These are phyloP conservation scores for Leptographium flavum DNA, from an alignment of 2,329 filamentous ascomycete genomes.

Conservation along the genomic window DNA sequence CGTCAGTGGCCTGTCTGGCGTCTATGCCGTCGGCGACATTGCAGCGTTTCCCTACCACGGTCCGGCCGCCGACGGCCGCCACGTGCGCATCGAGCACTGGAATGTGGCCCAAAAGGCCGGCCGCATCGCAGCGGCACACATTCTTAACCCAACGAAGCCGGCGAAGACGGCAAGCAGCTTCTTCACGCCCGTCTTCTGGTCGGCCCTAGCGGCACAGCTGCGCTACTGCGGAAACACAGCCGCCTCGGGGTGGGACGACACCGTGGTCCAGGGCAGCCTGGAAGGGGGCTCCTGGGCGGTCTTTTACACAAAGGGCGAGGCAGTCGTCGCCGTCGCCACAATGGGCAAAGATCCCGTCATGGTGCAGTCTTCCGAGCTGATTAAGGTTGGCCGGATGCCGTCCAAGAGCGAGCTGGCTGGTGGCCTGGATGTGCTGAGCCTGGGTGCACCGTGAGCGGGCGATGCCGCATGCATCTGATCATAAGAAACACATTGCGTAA, in stretches of 20 bases:
- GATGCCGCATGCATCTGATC: too few species aligned
- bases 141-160: slow-evolving; percentile 35
- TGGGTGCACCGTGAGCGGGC: slow-evolving; percentile 19
- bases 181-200: slow-evolving; percentile 96
- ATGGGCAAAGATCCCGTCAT: slow-evolving; percentile 87
- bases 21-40: slow-evolving; percentile 91
- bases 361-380: slow-evolving; percentile 69
- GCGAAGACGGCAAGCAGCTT: slow-evolving; percentile 31
- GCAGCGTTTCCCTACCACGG: slow-evolving; percentile 90
- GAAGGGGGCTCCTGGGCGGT: slow-evolving; percentile 72
- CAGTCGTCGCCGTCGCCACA: slow-evolving; percentile 75
- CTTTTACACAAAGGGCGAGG: slow-evolving; percentile 78
- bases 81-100: slow-evolving; percentile 90
- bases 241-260: slow-evolving; percentile 60
- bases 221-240: slow-evolving; percentile 84
- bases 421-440: slow-evolving; percentile 37
- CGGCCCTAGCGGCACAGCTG: slow-evolving; percentile 74
- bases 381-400: slow-evolving; percentile 72
- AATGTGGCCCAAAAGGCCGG: slow-evolving; percentile 93
- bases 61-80: slow-evolving; percentile 61
- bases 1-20: slow-evolving; percentile 61
- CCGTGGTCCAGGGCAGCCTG: slow-evolving; percentile 65
- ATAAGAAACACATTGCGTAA: too few species aligned
- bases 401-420: slow-evolving; percentile 60
- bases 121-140: slow-evolving; percentile 62